Percentiles rank a stretch among this genome's conserved stretches.
Evolutionary conservation across 148 eudicot species (phyloP).

Genomic region (Heliamphora exappendiculata): DNA sequence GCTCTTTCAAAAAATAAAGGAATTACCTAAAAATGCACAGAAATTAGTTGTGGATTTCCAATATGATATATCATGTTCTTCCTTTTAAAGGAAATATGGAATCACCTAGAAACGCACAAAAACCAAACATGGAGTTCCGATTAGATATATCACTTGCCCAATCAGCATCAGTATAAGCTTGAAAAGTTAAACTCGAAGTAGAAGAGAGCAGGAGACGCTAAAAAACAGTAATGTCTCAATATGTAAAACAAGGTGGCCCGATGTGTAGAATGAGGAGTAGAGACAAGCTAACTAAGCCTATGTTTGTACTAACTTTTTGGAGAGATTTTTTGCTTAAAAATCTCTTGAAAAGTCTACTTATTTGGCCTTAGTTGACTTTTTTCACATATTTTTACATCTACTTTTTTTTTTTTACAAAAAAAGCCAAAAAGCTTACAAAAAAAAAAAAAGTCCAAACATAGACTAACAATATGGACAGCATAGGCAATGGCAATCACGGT

Average conservation of each 20-base stretch:
- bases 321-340: too few species aligned
- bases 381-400: too few species aligned
- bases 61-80: not conserved
- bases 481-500: too few species aligned
- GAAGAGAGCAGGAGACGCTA: not conserved
- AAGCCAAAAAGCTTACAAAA: too few species aligned
- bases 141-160: not conserved
- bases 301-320: too few species aligned
- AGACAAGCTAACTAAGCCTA: too few species aligned
- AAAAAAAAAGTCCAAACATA: too few species aligned
- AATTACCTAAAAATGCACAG: not conserved
- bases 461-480: too few species aligned
- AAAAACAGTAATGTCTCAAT: not conserved
- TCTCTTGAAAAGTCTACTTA: too few species aligned
- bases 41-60: not conserved
- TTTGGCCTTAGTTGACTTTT: too few species aligned
- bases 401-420: too few species aligned
- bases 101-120: not conserved
- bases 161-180: not conserved
- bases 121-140: not conserved
- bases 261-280: not conserved
- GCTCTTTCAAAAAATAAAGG: not conserved
- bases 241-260: not conserved
- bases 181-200: not conserved
- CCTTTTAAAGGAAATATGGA: too few species aligned